Base-by-base conservation (phyloP, 441 rosid species). In the Brassica hybrid region DNA sequence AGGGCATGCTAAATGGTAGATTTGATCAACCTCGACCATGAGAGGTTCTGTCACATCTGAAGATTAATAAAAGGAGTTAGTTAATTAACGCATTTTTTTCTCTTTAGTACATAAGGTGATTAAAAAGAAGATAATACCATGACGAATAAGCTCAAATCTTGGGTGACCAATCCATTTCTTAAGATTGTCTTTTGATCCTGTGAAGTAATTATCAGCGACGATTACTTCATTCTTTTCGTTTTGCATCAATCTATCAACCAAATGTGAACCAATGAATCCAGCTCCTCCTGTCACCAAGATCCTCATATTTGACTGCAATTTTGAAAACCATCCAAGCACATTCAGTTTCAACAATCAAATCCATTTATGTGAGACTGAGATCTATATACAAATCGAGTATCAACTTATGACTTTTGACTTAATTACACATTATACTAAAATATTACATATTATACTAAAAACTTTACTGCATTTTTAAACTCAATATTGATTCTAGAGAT, bases 201-300 rank as follows among this genome's bases (percentile, higher is more conserved):
- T 93, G 80, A 93, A 95, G 83, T 87, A 92, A 84, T 96, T 92
- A 86, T 96, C 98, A 3, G 81, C 97, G 34, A 94, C 98, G 10
- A 94, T 86, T 6, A 96, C 97, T 86, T 96, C 98, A 36, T 96
- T 96, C 85, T 94, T 96, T 69, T 94, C 99, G 65, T 96, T 94
- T 81, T 92, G 91, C 99, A 96, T 96, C 84, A 96, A 80, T 82
- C 52, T 90, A 85, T 96, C 99, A 74, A 96, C 98, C 12, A 94
- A 72, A 76, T 96, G 99, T 36, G 99, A 94, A 52, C 98, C 99
- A 5, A 94, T 94, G 80, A 94, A 94, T 75, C 98, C 98, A 85
- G 99, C 98, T 81, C 98, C 98, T 76, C 99, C 98, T 36, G 97
- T 90, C 12, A 94, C 90, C 87, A 96, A 86, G 74, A 96, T 94